Base-by-base conservation (phyloP, 139 green algal species). In the Micromonas pusilla region DNA sequence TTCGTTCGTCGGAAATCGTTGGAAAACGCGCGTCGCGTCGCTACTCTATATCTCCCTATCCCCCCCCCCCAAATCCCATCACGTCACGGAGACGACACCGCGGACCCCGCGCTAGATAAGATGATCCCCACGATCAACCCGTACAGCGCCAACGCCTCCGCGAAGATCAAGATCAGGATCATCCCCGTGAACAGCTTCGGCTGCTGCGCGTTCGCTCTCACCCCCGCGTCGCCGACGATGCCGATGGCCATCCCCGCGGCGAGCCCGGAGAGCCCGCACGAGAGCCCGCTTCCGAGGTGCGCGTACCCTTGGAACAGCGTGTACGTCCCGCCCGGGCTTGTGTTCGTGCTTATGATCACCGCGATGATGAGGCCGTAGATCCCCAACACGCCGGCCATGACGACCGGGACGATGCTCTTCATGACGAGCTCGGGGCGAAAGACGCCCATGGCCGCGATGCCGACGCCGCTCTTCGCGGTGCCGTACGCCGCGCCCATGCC, bases 111-210 rank as follows among this genome's bases (percentile, higher is more conserved):
- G 52, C 3, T 52, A 9, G 92, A 90, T 78, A 97, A 83, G 37
- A 97, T 97, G 72, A 97, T 97, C 38, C 93, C 93, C 2, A 97
- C 92, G 85, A 99, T 98, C 28, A 99, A 89, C 16, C 95, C 95
- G 81, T 98, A 99, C 67, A 99, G 90, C 13, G 91, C 95, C 74
- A 99, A 84, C 67, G 96, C 96, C 87, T 99, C 96, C 77, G 95
- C 96, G 81, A 99, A 99, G 96, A 99, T 99, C 52, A 99, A 92
- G 81, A 99, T 99, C 52, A 99, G 90, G 82, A 99, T 97, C 94
- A 99, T 97, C 39, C 94, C 96, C 2, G 98, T 95, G 74, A 98
- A 99, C 25, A 99, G 92, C 90, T 97, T 99, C 70, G 96, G 96
- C 85, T 99, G 96, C 88, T 99, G 96, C 28, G 96, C 96, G 79